Percentiles rank a stretch among this genome's conserved stretches.
phyloP scores from a whole-genome alignment of 176 grass and related monocot species.

The Bolboschoenus planiculmis region DNA sequence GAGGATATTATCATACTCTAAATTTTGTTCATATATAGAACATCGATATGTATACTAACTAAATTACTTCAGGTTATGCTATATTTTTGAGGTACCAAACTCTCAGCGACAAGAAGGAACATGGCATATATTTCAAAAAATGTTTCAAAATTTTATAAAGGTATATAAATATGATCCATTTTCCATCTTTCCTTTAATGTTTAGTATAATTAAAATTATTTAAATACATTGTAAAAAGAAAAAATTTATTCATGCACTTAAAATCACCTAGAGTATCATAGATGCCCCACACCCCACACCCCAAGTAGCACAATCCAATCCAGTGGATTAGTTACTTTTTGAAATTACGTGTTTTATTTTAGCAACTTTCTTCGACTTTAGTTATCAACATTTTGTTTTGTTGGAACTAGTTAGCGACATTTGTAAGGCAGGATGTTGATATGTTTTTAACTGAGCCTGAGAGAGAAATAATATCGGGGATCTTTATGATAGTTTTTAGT shows the following conservation, averaged over 20 bases:
- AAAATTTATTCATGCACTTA: no score
- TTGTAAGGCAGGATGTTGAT: neutral
- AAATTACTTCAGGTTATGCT: neutral
- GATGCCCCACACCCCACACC: no score
- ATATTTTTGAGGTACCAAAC: neutral
- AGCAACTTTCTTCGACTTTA: neutral
- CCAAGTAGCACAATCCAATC: no score
- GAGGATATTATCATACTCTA: no score
- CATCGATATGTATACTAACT: neutral
- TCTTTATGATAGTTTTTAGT: neutral
- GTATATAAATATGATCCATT: neutral
- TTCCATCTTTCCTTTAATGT: neutral
- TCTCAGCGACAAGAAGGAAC: neutral
- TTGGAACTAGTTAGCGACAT: no score
- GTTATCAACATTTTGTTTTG: neutral
- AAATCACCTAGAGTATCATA: no score
- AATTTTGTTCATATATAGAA: neutral
- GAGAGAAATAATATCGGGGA: neutral
- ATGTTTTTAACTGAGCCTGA: neutral
- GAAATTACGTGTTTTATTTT: neutral
- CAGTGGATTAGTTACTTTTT: neutral
- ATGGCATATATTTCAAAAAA: neutral
- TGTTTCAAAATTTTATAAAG: neutral
- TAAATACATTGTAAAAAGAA: no score
- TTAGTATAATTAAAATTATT: no score